A percentile compares a stretch with the other conserved stretches of the same genome.
phyloP scores from a whole-genome alignment of 768 basidiomycete species.

The Trametes cubensis region DNA sequence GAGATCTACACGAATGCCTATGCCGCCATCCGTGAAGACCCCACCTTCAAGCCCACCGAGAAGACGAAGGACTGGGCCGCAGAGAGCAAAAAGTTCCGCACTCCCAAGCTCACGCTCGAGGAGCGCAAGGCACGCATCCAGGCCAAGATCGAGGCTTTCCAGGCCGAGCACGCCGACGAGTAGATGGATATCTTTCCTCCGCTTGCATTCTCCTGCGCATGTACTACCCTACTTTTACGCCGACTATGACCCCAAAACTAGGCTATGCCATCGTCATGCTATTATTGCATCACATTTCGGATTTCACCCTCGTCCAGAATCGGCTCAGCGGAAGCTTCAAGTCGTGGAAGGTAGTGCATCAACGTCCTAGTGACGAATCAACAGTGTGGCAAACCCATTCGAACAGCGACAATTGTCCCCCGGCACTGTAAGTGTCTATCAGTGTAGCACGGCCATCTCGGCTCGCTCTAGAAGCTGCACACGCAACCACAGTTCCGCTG shows the following conservation, averaged over 20 bases:
- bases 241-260: constrained; percentile 25
- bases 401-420: constrained; percentile 43
- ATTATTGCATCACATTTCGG: background rate
- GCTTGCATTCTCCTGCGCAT: constrained; percentile 18
- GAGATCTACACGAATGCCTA: constrained; percentile 93
- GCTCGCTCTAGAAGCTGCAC: constrained; percentile 49
- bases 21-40: constrained; percentile 95
- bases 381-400: constrained; percentile 60
- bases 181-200: constrained; percentile 40
- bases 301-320: background rate
- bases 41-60: constrained; percentile 84
- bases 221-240: constrained; percentile 13
- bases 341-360: background rate
- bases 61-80: constrained; percentile 92
- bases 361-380: constrained; percentile 27
- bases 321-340: too few relatives aligned
- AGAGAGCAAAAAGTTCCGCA: constrained; percentile 74
- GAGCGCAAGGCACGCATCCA: constrained; percentile 82
- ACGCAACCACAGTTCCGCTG: constrained; percentile 52
- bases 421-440: constrained; percentile 44
- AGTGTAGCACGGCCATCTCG: constrained; percentile 29
- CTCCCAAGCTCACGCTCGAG: constrained; percentile 67
- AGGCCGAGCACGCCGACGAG: constrained; percentile 69
- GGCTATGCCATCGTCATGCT: constrained; percentile 26
- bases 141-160: constrained; percentile 89